Evolutionary conservation across 306 rosid species (phyloP).

Genomic region (Prunus dulcis): DNA sequence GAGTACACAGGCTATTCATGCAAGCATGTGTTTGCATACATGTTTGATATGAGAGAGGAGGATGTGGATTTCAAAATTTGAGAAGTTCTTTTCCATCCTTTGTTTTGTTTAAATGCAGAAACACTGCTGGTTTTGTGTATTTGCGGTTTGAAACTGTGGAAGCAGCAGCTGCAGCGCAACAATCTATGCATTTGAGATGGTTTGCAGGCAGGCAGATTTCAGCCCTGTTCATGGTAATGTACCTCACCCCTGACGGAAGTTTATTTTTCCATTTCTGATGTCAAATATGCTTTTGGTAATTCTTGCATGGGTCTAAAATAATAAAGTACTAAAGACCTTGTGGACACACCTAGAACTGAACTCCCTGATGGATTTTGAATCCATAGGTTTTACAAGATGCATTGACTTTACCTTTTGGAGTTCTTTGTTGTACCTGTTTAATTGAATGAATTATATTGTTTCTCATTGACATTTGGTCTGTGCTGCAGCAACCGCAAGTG

Average conservation of each 20-base stretch:
- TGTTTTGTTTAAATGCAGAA: slow-evolving; percentile 41
- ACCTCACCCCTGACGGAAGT: background rate
- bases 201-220: slow-evolving; percentile 88
- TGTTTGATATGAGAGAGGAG: background rate
- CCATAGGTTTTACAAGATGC: background rate
- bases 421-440: background rate
- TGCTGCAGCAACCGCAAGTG: slow-evolving; percentile 75
- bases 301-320: background rate
- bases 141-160: slow-evolving; percentile 81
- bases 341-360: background rate
- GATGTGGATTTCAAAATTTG: background rate
- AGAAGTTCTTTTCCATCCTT: background rate
- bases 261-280: background rate
- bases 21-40: background rate
- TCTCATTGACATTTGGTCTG: background rate
- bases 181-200: slow-evolving; percentile 92
- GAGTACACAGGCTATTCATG: background rate
- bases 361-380: background rate
- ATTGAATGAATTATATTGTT: background rate
- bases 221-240: slow-evolving; percentile 79
- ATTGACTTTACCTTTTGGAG: background rate
- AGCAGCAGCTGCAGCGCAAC: slow-evolving; percentile 82
- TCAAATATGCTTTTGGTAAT: background rate
- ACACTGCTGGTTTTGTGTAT: slow-evolving; percentile 89
- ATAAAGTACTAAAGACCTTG: background rate